Evolutionary conservation across 352 stramenopile genomes (phyloP).

Genomic region (Pythium folliculosum): DNA sequence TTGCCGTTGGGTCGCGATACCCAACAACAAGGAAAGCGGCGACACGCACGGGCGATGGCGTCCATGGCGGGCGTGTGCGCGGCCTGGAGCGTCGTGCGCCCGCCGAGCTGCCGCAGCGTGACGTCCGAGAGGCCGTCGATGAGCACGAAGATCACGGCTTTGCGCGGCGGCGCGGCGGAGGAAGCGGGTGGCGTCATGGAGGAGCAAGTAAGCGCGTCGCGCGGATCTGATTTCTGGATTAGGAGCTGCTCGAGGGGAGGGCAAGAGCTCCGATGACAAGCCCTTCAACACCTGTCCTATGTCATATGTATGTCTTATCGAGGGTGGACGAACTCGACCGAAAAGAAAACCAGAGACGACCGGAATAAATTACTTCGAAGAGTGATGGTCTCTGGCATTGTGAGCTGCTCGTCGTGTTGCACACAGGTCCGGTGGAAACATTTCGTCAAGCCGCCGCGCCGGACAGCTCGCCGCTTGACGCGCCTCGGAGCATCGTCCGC

Average conservation of each 20-base stretch:
- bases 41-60: conserved; percentile 61
- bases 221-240: conserved; percentile 3
- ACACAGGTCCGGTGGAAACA: neutral
- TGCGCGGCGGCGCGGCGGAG: conserved; percentile 8
- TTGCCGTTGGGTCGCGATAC: too few species aligned
- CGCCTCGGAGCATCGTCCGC: too few species aligned
- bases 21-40: neutral
- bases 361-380: neutral
- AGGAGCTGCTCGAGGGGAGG: neutral
- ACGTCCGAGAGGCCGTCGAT: conserved; percentile 86
- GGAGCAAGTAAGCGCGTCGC: neutral
- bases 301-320: too few species aligned
- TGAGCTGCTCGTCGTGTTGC: neutral
- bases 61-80: conserved; percentile 84
- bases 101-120: conserved; percentile 54
- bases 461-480: neutral
- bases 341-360: too few species aligned
- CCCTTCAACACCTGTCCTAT: neutral
- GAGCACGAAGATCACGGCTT: conserved; percentile 81
- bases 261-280: neutral
- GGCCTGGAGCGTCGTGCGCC: conserved; percentile 63
- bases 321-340: too few species aligned
- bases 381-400: conserved; percentile 18
- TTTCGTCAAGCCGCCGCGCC: neutral
- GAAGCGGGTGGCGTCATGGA: neutral